Percentiles rank a stretch among this genome's conserved stretches.
Evolutionary conservation across 2,329 filamentous ascomycete genomes (phyloP).

Genomic region (Pleochaeta shiraiana): DNA sequence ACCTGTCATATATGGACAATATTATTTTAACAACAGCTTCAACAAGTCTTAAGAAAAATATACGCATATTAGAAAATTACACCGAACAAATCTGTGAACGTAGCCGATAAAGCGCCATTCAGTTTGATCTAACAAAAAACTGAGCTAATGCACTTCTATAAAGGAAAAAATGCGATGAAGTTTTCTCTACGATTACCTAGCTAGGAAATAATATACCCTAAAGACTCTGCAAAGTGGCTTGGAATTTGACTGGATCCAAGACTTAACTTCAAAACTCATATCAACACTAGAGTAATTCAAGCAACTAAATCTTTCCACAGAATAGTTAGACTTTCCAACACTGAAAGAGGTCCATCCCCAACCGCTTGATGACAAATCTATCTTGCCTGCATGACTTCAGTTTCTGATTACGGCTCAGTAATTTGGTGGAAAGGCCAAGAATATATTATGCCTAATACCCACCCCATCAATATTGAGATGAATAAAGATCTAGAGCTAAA

Average conservation of each 20-base stretch:
- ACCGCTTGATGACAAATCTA: background rate
- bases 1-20: background rate
- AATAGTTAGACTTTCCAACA: background rate
- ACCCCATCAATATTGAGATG: too few species aligned
- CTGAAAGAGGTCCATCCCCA: background rate
- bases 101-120: background rate
- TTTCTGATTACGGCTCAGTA: background rate
- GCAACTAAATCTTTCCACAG: background rate
- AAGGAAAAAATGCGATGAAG: background rate
- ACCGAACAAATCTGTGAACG: background rate
- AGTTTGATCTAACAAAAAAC: conserved; percentile 1
- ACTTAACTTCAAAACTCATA: too few species aligned
- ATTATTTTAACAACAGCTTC: background rate
- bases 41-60: background rate
- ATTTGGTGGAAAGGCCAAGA: background rate
- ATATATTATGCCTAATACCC: too few species aligned
- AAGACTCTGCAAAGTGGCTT: too few species aligned
- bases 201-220: too few species aligned
- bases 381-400: background rate
- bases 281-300: background rate
- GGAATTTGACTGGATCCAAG: too few species aligned
- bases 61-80: background rate
- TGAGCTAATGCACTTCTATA: background rate
- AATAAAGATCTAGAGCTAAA: too few species aligned
- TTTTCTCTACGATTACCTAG: background rate